Evolutionary conservation across 1,139 yeast species (phyloP).

Genomic region (Candida mesenterica): DNA sequence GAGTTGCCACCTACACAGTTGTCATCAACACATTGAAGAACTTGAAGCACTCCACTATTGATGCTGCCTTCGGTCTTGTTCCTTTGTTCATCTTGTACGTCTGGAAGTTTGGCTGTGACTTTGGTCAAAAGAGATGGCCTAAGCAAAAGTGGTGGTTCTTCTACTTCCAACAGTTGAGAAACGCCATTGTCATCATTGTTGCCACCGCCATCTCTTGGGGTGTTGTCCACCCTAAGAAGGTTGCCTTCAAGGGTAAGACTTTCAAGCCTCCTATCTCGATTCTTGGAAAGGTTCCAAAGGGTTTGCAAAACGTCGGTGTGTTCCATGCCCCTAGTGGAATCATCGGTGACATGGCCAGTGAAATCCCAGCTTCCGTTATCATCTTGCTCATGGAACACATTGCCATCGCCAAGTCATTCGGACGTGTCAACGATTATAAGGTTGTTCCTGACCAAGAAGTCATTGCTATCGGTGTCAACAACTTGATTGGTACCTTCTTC

Average conservation of each 20-base stretch:
- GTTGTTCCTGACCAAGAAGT: constrained; percentile 92
- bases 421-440: constrained; percentile 87
- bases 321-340: constrained; percentile 66
- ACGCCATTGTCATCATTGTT: constrained; percentile 76
- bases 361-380: constrained; percentile 82
- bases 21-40: constrained; percentile 72
- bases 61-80: constrained; percentile 88
- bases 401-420: constrained; percentile 91
- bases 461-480: constrained; percentile 90
- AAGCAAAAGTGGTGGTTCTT: constrained; percentile 57
- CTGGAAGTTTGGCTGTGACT: constrained; percentile 62
- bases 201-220: constrained; percentile 76
- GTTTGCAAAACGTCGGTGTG: constrained; percentile 74
- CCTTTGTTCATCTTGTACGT: constrained; percentile 64
- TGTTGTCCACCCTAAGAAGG: constrained; percentile 34
- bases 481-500: constrained; percentile 87
- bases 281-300: constrained; percentile 78
- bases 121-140: constrained; percentile 66
- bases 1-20: constrained; percentile 67
- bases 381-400: constrained; percentile 86
- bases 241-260: constrained; percentile 32
- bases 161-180: constrained; percentile 73
- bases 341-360: constrained; percentile 61
- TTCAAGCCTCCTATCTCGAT: constrained; percentile 55
- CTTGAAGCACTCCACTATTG: constrained; percentile 62